A percentile compares a stretch with the other conserved stretches of the same genome.
Evolutionary conservation across 2,329 filamentous ascomycete genomes (phyloP).

Genomic region (Aspergillus pseudoterreus): DNA sequence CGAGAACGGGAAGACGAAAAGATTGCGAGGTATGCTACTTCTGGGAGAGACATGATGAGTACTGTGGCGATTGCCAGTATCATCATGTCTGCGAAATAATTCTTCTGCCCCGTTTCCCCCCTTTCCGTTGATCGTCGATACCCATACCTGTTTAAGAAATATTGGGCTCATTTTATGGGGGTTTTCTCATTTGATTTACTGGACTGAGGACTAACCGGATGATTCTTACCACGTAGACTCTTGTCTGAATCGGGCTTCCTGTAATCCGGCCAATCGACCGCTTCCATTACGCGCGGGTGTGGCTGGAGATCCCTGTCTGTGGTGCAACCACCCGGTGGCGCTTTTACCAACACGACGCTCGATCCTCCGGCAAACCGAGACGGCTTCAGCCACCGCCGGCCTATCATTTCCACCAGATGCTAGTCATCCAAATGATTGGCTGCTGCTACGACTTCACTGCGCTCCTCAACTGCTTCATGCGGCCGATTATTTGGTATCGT

Average conservation of each 20-base stretch:
- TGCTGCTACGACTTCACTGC: not conserved
- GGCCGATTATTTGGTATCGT: not conserved
- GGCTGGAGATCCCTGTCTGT: constrained; percentile 9
- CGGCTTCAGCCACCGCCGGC: not conserved
- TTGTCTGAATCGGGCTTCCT: constrained; percentile 48
- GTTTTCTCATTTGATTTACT: constrained; percentile 14
- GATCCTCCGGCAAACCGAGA: constrained; percentile 9
- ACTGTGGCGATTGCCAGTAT: constrained; percentile 31
- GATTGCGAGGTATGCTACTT: constrained; percentile 80
- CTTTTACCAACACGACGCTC: constrained; percentile 2
- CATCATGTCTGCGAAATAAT: constrained; percentile 31
- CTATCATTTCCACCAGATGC: constrained; percentile 1
- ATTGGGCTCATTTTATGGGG: constrained; percentile 7
- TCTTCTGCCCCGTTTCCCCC: constrained; percentile 11
- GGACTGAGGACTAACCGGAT: constrained; percentile 31
- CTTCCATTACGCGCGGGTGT: constrained; percentile 4
- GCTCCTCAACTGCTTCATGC: not conserved
- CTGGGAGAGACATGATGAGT: constrained; percentile 31
- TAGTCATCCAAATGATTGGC: constrained; percentile 1
- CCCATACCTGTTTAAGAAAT: constrained; percentile 19
- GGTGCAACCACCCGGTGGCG: constrained; percentile 8
- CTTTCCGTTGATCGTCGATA: constrained; percentile 24
- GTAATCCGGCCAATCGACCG: constrained; percentile 25
- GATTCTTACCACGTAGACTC: constrained; percentile 37
- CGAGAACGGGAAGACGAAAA: constrained; percentile 97